Evolutionary conservation across 2,329 filamentous ascomycete genomes (phyloP).

Genomic region (Knufia fluminis): DNA sequence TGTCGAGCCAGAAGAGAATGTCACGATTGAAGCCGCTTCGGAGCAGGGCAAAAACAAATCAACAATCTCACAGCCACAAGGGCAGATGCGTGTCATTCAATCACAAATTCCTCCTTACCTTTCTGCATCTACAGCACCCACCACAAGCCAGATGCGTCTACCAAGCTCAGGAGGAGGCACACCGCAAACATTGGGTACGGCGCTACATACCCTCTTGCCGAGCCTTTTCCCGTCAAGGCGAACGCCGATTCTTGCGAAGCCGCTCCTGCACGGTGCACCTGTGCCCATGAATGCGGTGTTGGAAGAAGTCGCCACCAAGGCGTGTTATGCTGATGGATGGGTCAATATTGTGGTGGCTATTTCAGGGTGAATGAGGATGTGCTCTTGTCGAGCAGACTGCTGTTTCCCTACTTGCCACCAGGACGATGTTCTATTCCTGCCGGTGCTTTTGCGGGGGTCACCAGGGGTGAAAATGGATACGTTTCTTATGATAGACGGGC

Average conservation of each 20-base stretch:
- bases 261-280: constrained; percentile 73
- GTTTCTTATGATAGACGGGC: too few relatives aligned
- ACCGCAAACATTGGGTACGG: constrained; percentile 63
- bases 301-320: constrained; percentile 72
- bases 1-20: constrained; percentile 21
- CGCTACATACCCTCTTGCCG: constrained; percentile 66
- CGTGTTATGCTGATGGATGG: constrained; percentile 88
- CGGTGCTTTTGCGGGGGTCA: too few relatives aligned
- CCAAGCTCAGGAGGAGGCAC: constrained; percentile 32
- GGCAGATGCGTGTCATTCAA: constrained; percentile 65
- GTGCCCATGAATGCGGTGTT: constrained; percentile 72
- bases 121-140: constrained; percentile 22
- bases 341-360: constrained; percentile 72
- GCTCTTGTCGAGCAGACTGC: neutral
- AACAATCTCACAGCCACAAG: constrained; percentile 27
- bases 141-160: constrained; percentile 15
- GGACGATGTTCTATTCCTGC: too few relatives aligned
- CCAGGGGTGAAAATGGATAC: too few relatives aligned
- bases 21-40: constrained; percentile 19
- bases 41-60: constrained; percentile 11
- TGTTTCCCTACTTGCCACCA: too few relatives aligned
- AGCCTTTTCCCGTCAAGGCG: constrained; percentile 77
- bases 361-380: constrained; percentile 14
- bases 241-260: constrained; percentile 73
- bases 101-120: constrained; percentile 53